Base-by-base conservation (phyloP, 148 eudicot genomes). In the Rhododendron williamsianum region DNA sequence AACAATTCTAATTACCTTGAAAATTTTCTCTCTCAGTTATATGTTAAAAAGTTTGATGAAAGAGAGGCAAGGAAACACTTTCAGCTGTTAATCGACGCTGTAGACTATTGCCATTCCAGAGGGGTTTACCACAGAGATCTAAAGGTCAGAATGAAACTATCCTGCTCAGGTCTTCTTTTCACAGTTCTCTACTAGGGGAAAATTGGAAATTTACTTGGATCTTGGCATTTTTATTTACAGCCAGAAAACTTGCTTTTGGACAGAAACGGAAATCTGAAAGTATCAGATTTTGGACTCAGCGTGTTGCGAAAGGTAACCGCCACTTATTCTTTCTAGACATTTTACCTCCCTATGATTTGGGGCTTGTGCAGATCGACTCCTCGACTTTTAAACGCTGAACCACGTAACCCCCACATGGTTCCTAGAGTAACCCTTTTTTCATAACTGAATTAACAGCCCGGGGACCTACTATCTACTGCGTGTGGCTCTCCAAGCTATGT, bases 281-380 rank as follows among this genome's bases (percentile, higher is more conserved):
- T 93, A 25, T 93, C 93, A 36, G 95, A 93, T 78, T 93, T 93
- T 82, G 95, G 95, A 84, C 93, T 93, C 80, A 91, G 93, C 19
- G 89, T 90, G 25, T 81, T 90, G 81, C 81, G 46, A 43, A 89
- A 91, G 95, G 93, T 91, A 90, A 33, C 78, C 49, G n/a, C 71
- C 30, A 0, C 46, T 13, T 74, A 19, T 74, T 12, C 77, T 30
- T 33, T 72, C 18, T 35, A 15, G 77, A 33, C 10, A 74, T 36
- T 25, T 67, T 67, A 67, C 33, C 73, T 67, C 33, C 73, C 73
- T 67, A 1, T 25, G 73, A 67, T 67, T 67, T 67, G 73, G 73
- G 73, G 33, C 72, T 65, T 65, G 13, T 65, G 15, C 5, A 13
- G 25, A 65, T n/a, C 10, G 25, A 25, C 30, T n/a, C 33, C 25